Evolutionary conservation across 2,329 filamentous ascomycete species (phyloP).

Genomic region (Phaeosphaeria sp.): DNA sequence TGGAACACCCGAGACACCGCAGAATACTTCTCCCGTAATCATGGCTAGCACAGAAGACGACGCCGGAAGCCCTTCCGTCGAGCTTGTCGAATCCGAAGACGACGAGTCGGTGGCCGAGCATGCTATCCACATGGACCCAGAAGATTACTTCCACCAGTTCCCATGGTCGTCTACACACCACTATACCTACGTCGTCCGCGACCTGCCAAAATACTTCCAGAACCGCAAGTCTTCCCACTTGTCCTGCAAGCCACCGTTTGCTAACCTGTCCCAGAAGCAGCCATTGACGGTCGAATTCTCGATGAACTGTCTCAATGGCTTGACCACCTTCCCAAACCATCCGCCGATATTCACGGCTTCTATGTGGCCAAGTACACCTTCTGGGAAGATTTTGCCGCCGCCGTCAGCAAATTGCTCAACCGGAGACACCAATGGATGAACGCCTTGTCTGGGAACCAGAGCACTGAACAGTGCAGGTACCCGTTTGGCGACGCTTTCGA

Average conservation of each 20-base stretch:
- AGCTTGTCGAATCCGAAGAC: slow-evolving; percentile 46
- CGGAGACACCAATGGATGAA: slow-evolving; percentile 32
- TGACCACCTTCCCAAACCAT: slow-evolving; percentile 30
- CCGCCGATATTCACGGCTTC: slow-evolving; percentile 24
- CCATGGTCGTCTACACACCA: slow-evolving; percentile 31
- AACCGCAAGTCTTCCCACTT: slow-evolving; percentile 21
- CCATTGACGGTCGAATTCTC: slow-evolving; percentile 32
- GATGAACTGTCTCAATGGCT: slow-evolving; percentile 36
- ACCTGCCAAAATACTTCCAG: slow-evolving; percentile 34
- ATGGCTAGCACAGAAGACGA: slow-evolving; percentile 23
- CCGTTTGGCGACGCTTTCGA: slow-evolving; percentile 37
- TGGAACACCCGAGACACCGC: slow-evolving; percentile 9
- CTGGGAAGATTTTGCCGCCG: slow-evolving; percentile 42
- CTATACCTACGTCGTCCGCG: slow-evolving; percentile 27
- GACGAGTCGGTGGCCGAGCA: slow-evolving; percentile 19
- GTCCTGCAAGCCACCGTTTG: neutral
- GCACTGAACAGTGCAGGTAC: slow-evolving; percentile 29
- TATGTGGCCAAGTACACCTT: slow-evolving; percentile 37
- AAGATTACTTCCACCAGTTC: slow-evolving; percentile 41
- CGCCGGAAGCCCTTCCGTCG: slow-evolving; percentile 41
- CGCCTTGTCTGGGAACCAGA: slow-evolving; percentile 10
- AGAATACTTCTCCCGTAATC: slow-evolving; percentile 18
- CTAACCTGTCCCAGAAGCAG: slow-evolving; percentile 24
- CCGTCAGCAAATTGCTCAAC: slow-evolving; percentile 35
- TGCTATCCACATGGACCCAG: slow-evolving; percentile 29